Percentiles rank a stretch among this genome's conserved stretches.
Conservation (phyloP, 441 rosid species). For the Melianthus villosus region DNA sequence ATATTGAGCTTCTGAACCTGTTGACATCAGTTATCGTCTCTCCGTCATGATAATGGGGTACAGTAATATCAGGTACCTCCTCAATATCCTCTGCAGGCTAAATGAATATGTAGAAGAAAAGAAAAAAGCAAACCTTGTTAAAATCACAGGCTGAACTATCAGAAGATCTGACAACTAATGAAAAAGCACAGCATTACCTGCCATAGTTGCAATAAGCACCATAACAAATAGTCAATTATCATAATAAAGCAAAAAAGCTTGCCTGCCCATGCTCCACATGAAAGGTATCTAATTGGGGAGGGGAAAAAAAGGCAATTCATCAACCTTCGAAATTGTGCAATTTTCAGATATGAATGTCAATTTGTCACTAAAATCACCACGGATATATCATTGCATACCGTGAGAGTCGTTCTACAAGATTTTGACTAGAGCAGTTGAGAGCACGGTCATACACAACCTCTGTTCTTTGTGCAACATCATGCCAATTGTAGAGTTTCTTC, state of each 20-base stretch:
- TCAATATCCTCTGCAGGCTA: too few relatives aligned
- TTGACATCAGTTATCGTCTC: too few relatives aligned
- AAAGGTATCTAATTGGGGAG: conserved; percentile 39
- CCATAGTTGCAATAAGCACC: conserved; percentile 41
- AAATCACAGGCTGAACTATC: too few relatives aligned
- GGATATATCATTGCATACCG: conserved; percentile 32
- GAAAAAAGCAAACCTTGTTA: background rate
- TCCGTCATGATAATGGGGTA: too few relatives aligned
- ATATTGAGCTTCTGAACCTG: too few relatives aligned
- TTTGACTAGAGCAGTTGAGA: conserved; percentile 46
- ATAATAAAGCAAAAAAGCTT: conserved; percentile 80
- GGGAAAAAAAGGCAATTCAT: too few relatives aligned
- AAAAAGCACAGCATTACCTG: conserved; percentile 29
- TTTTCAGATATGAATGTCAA: too few relatives aligned
- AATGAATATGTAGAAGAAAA: background rate
- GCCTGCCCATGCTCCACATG: conserved; percentile 94
- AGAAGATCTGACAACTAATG: too few relatives aligned
- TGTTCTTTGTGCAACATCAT: conserved; percentile 85
- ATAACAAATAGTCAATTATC: conserved; percentile 75
- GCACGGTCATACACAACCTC: conserved; percentile 83
- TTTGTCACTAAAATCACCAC: too few relatives aligned
- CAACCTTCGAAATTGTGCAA: too few relatives aligned
- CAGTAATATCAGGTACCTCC: too few relatives aligned
- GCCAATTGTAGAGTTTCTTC: conserved; percentile 87
- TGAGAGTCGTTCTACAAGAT: conserved; percentile 42